Conservation (phyloP, 495 filamentous ascomycete species). For the Penicillium bialowiezense region DNA sequence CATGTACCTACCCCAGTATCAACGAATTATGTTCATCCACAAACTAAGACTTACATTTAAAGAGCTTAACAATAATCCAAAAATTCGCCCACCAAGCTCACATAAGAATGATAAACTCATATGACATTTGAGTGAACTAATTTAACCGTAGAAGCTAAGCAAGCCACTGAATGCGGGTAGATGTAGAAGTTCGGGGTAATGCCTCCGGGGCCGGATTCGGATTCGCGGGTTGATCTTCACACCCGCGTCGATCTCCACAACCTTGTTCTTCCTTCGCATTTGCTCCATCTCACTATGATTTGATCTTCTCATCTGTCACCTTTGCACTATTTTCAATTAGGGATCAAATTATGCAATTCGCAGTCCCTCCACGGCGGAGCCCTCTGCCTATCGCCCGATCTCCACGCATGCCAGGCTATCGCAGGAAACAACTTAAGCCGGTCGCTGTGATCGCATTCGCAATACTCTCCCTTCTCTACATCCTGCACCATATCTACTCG, state of each 20-base stretch:
- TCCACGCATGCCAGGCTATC: conserved; percentile 57
- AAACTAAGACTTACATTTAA: too few relatives aligned
- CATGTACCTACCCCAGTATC: too few relatives aligned
- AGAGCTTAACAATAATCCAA: too few relatives aligned
- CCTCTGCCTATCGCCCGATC: conserved; percentile 61
- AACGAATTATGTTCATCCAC: too few relatives aligned
- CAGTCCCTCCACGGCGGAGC: conserved; percentile 78
- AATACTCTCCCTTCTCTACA: conserved; percentile 58
- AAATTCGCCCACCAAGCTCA: too few relatives aligned
- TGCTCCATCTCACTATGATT: conserved; percentile 13
- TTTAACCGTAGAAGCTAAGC: too few relatives aligned
- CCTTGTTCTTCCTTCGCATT: not conserved
- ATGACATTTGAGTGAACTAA: too few relatives aligned
- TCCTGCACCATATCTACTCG: conserved; percentile 53
- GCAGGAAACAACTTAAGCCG: conserved; percentile 64
- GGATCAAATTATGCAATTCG: conserved; percentile 81
- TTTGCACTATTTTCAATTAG: conserved; percentile 16
- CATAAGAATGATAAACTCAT: too few relatives aligned
- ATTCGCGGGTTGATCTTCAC: conserved; percentile 2
- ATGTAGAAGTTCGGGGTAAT: not conserved
- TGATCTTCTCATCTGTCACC: conserved; percentile 6
- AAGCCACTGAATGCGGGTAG: conserved; percentile 2
- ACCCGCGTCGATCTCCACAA: conserved; percentile 5
- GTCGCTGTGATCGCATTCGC: conserved; percentile 56
- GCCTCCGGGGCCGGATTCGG: conserved; percentile 3